These are phyloP conservation scores for Micractinium sp. DNA, from an alignment of 139 green algal species.

Conservation along the genomic window DNA sequence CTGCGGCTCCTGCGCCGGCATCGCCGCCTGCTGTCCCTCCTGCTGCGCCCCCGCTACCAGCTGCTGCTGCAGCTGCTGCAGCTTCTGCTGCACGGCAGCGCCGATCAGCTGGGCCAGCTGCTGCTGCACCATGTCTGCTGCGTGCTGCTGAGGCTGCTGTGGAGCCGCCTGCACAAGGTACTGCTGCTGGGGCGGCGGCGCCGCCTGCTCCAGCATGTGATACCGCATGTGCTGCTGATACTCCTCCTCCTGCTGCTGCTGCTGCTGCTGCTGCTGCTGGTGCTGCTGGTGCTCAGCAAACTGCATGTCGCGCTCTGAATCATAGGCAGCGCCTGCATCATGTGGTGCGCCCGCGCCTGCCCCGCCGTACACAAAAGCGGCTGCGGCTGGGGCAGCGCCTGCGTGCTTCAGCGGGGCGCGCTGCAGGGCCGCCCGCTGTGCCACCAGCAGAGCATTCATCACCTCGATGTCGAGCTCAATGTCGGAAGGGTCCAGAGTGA, in stretches of 20 bases:
- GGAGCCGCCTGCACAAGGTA: background rate
- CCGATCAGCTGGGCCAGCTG: background rate
- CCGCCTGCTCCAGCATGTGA: background rate
- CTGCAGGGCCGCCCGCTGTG: background rate
- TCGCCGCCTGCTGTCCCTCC: background rate
- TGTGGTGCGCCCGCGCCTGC: background rate
- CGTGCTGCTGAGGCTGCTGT: background rate
- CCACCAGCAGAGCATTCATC: conserved; percentile 1
- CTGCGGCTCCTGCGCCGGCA: background rate
- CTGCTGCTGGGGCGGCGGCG: background rate
- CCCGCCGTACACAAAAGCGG: no score
- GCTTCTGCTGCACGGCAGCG: no score
- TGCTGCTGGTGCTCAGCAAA: no score
- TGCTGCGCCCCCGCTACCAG: background rate
- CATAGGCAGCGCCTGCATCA: no score
- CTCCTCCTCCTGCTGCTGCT: no score
- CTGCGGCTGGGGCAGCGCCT: no score
- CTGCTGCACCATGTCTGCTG: background rate
- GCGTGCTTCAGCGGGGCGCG: background rate
- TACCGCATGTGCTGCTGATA: no score
- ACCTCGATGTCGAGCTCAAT: background rate
- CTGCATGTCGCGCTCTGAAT: no score
- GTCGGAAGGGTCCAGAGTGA: background rate
- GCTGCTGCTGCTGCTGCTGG: no score
- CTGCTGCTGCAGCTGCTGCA: background rate